Conservation (phyloP, 1,284 basidiomycete species). For the Sporisorium exsertum region DNA sequence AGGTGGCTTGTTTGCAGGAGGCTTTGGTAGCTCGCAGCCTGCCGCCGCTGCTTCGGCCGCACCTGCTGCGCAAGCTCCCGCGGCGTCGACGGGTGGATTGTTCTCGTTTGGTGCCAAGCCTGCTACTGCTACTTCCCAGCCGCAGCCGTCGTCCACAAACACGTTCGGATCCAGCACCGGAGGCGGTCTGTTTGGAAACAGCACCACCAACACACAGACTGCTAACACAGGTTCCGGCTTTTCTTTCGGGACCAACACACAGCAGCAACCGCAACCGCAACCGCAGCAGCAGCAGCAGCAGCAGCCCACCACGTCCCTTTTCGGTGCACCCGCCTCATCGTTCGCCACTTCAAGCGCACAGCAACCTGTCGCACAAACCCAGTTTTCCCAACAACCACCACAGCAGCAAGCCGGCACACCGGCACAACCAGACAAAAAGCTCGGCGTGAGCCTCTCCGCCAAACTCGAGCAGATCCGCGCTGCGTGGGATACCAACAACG, state of each 20-base stretch:
- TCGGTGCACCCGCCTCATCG: conserved; percentile 33
- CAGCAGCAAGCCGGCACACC: conserved; percentile 7
- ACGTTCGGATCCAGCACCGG: conserved; percentile 38
- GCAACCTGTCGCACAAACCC: conserved; percentile 30
- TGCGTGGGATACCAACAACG: conserved; percentile 63
- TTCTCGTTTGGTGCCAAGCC: conserved; percentile 46
- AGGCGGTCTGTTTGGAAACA: conserved; percentile 33
- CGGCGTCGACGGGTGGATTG: conserved; percentile 21
- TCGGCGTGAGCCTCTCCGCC: conserved; percentile 52
- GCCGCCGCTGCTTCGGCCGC: conserved; percentile 22
- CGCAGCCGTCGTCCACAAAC: conserved; percentile 25
- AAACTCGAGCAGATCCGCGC: conserved; percentile 61
- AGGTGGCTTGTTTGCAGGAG: conserved; percentile 39
- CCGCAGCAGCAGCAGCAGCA: conserved; percentile 18
- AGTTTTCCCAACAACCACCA: conserved; percentile 20
- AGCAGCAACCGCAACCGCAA: conserved; percentile 20
- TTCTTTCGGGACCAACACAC: conserved; percentile 31
- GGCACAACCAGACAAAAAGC: conserved; percentile 51
- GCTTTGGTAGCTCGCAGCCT: conserved; percentile 29
- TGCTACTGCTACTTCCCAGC: conserved; percentile 22
- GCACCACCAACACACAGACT: conserved; percentile 24
- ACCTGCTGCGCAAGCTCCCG: conserved; percentile 26
- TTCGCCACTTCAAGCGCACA: conserved; percentile 29
- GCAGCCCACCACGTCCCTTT: conserved; percentile 35
- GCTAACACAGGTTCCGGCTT: conserved; percentile 25